Percentiles rank a stretch among this genome's conserved stretches.
Conservation (phyloP, 805 yeast species). For the Saccharomycopsis schoenii region DNA sequence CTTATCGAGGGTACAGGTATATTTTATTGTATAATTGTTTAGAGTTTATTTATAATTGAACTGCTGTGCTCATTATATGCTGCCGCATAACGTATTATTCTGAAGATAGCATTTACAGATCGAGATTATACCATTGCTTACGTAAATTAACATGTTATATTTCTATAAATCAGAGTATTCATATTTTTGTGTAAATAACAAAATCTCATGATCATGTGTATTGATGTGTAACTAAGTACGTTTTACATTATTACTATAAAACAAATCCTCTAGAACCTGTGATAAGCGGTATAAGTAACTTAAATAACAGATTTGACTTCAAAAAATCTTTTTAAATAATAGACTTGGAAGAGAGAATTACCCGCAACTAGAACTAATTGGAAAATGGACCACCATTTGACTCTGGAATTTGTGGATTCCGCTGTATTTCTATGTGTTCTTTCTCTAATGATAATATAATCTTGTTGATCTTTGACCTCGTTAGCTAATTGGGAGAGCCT, state of each 20-base stretch:
- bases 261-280: background rate
- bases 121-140: too few species aligned
- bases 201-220: too few species aligned
- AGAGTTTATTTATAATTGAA: too few species aligned
- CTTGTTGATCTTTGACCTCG: slow-evolving; percentile 84
- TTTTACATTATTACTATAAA: background rate
- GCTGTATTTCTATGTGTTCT: slow-evolving; percentile 98
- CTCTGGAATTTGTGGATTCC: slow-evolving; percentile 92
- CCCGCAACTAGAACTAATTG: slow-evolving; percentile 78
- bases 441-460: slow-evolving; percentile 90
- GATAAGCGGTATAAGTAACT: slow-evolving; percentile 6
- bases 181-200: too few species aligned
- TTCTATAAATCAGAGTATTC: too few species aligned
- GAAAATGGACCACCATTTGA: slow-evolving; percentile 95
- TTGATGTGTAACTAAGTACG: too few species aligned
- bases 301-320: slow-evolving; percentile 88
- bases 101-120: too few species aligned
- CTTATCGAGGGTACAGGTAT: too few species aligned
- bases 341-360: slow-evolving; percentile 87
- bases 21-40: too few species aligned
- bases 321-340: slow-evolving; percentile 87
- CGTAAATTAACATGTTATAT: too few species aligned
- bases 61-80: too few species aligned
- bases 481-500: slow-evolving; percentile 64
- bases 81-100: too few species aligned